Evolutionary conservation across 73 alveolate genomes (phyloP).

Genomic region (Paramecium pentaurelia): DNA sequence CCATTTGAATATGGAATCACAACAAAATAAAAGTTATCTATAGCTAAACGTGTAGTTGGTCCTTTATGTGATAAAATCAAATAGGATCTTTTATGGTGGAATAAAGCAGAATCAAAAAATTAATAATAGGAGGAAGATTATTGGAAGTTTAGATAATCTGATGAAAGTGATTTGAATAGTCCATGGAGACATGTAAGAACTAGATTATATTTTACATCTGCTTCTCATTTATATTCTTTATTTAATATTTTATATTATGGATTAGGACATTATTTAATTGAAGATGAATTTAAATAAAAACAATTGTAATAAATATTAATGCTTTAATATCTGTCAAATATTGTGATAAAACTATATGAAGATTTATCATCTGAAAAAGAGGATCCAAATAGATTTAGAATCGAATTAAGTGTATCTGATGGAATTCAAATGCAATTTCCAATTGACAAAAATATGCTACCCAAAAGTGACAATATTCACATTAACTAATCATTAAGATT

Average conservation of each 20-base stretch:
- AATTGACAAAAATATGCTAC: background rate
- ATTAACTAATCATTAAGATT: conserved; percentile 26
- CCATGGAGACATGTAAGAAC: conserved; percentile 93
- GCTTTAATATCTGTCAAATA: conserved; percentile 52
- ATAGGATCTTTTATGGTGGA: conserved; percentile 84
- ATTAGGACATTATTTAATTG: conserved; percentile 52
- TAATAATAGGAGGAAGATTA: conserved; percentile 64
- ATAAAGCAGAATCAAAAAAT: conserved; percentile 57
- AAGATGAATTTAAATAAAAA: conserved; percentile 33
- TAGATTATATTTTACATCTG: conserved; percentile 89
- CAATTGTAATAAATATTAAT: conserved; percentile 36
- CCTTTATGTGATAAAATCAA: conserved; percentile 81
- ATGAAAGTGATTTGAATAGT: conserved; percentile 79
- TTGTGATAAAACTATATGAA: conserved; percentile 57
- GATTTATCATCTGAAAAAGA: conserved; percentile 49
- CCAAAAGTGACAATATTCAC: conserved; percentile 4
- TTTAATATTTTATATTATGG: conserved; percentile 77
- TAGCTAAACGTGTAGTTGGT: conserved; percentile 74
- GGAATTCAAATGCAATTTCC: conserved; percentile 22
- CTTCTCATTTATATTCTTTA: conserved; percentile 86
- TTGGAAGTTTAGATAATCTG: conserved; percentile 78
- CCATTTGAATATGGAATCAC: conserved; percentile 93
- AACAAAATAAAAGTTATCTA: conserved; percentile 72
- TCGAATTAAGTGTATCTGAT: conserved; percentile 47
- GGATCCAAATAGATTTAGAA: conserved; percentile 59